Conservation (phyloP, 1,284 basidiomycete genomes). For the Cryptococcus jaspeensis region DNA sequence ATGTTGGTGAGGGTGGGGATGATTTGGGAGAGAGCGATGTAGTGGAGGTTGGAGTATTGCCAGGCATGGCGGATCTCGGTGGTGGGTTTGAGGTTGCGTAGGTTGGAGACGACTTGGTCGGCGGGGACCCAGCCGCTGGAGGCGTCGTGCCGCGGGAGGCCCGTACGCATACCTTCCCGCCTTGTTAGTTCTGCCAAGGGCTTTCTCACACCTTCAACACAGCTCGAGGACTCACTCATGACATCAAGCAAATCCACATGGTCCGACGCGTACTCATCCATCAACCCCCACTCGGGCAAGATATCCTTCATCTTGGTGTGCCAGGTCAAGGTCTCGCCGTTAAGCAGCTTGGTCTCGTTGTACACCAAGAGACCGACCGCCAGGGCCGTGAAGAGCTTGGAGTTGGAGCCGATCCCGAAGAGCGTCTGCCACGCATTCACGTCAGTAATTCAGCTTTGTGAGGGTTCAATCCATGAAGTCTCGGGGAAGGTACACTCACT, state of each 20-base stretch:
- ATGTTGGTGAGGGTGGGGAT: constrained; percentile 27
- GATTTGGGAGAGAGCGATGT: constrained; percentile 24
- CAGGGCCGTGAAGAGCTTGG: constrained; percentile 54
- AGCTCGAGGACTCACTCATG: constrained; percentile 28
- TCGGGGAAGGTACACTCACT: too few relatives aligned
- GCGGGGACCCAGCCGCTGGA: constrained; percentile 18
- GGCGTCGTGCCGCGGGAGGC: constrained; percentile 34
- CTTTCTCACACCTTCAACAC: too few relatives aligned
- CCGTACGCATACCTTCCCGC: constrained; percentile 30
- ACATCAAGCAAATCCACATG: constrained; percentile 52
- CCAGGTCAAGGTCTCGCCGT: constrained; percentile 41
- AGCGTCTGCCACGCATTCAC: constrained; percentile 40
- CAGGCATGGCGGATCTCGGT: constrained; percentile 31
- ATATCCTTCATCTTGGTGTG: constrained; percentile 53
- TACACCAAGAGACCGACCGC: constrained; percentile 52
- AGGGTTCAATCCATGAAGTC: too few relatives aligned
- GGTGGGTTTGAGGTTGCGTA: constrained; percentile 31
- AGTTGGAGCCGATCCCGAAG: constrained; percentile 55
- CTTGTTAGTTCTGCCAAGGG: too few relatives aligned
- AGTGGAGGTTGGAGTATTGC: constrained; percentile 43
- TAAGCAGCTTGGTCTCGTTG: constrained; percentile 50
- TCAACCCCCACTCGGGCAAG: constrained; percentile 52
- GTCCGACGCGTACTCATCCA: constrained; percentile 48
- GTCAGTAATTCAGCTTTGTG: background rate
- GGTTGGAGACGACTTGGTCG: constrained; percentile 14